Evolutionary conservation across 2,329 filamentous ascomycete genomes (phyloP).

Genomic region (Aureobasidium subglaciale): DNA sequence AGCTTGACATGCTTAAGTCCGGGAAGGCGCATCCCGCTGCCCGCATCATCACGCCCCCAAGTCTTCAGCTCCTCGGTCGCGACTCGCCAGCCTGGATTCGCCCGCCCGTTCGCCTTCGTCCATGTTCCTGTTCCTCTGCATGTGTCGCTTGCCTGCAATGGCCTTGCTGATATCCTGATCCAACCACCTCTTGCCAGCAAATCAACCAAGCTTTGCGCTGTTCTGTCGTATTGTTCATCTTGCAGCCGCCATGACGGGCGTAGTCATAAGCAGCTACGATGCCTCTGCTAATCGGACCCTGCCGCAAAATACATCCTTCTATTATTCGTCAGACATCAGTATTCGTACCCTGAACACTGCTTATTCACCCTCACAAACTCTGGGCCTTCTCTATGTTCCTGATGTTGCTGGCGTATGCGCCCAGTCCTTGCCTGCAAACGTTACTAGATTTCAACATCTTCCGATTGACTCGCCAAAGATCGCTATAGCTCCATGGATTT

Average conservation of each 20-base stretch:
- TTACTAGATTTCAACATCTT: conserved; percentile 64
- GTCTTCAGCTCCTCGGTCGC: too few relatives aligned
- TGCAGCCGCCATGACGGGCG: neutral
- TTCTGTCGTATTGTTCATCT: neutral
- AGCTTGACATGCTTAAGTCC: too few relatives aligned
- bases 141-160: neutral
- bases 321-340: conserved; percentile 35
- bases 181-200: neutral
- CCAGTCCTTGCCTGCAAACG: conserved; percentile 72
- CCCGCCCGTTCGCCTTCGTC: neutral
- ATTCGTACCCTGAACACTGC: conserved; percentile 71
- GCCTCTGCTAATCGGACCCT: neutral
- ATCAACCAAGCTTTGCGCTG: too few relatives aligned
- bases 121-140: neutral
- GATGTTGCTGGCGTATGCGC: conserved; percentile 50
- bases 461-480: conserved; percentile 63
- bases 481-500: conserved; percentile 82
- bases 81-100: neutral
- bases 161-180: neutral
- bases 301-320: neutral
- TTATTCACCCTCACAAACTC: conserved; percentile 53
- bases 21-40: too few relatives aligned
- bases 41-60: too few relatives aligned
- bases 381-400: conserved; percentile 81
- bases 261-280: neutral